phyloP scores from a whole-genome alignment of 129 eudicot genomes.

The Oenanthe sinensis region DNA sequence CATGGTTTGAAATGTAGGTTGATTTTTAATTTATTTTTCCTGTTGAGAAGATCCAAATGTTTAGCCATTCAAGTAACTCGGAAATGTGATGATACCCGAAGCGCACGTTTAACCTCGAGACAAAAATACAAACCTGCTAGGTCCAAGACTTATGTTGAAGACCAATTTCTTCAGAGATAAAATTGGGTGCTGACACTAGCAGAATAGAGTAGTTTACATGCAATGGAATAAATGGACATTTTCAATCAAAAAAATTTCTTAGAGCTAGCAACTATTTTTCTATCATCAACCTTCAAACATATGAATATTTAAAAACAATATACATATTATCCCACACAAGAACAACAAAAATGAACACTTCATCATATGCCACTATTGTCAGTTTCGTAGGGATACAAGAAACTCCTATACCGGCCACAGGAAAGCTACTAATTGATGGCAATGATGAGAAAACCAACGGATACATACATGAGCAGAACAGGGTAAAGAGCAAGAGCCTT shows the following conservation, averaged over 20 bases:
- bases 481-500: conserved; percentile 97
- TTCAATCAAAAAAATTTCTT: neutral
- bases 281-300: neutral
- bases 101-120: too few relatives aligned
- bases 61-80: too few relatives aligned
- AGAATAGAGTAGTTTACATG: neutral
- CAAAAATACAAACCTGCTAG: too few relatives aligned
- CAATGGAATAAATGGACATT: neutral
- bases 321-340: neutral
- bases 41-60: too few relatives aligned
- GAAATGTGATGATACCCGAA: too few relatives aligned
- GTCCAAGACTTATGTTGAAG: neutral
- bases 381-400: neutral
- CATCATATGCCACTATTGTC: neutral
- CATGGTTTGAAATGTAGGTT: too few relatives aligned
- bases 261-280: neutral
- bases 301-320: neutral
- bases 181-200: neutral
- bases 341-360: neutral
- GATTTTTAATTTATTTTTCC: too few relatives aligned
- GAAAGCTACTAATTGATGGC: conserved; percentile 51
- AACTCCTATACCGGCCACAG: neutral
- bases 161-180: neutral
- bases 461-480: conserved; percentile 89
- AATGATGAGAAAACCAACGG: conserved; percentile 89